Conservation (phyloP, 108 stramenopile genomes). For the Pseudonitzschia delicatissima region DNA sequence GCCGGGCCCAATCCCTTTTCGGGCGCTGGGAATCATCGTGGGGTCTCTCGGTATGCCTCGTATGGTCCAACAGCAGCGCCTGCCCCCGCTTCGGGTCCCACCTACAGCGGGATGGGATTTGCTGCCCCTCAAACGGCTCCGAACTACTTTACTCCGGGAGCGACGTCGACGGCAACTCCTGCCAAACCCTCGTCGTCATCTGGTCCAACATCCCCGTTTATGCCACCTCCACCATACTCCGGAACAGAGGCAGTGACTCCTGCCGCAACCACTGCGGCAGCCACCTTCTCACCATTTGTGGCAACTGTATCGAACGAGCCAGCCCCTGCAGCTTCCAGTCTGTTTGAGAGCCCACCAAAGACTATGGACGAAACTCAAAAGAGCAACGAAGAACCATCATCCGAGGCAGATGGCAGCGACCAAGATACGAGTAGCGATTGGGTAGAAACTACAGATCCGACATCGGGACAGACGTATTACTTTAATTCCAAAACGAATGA, state of each 20-base stretch:
- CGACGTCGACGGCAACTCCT: constrained; percentile 3
- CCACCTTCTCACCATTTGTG: not conserved
- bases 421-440: constrained; percentile 11
- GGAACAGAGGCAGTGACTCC: not conserved
- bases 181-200: not conserved
- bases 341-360: constrained; percentile 7
- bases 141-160: constrained; percentile 6
- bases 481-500: constrained; percentile 16
- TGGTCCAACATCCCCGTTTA: constrained; percentile 7
- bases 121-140: constrained; percentile 9
- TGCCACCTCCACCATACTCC: constrained; percentile 39
- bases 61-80: constrained; percentile 10
- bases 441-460: constrained; percentile 19
- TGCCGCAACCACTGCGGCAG: not conserved
- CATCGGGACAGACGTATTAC: constrained; percentile 18
- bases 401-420: not conserved
- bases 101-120: not conserved
- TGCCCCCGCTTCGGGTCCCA: constrained; percentile 13
- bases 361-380: not conserved
- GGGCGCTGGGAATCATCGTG: constrained; percentile 15
- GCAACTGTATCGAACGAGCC: constrained; percentile 14
- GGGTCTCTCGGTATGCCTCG: constrained; percentile 13
- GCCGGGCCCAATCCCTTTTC: constrained; percentile 41
- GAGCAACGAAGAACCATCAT: not conserved
- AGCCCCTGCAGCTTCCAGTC: not conserved